Evolutionary conservation across 805 yeast genomes (phyloP).

Genomic region (Candida maris): DNA sequence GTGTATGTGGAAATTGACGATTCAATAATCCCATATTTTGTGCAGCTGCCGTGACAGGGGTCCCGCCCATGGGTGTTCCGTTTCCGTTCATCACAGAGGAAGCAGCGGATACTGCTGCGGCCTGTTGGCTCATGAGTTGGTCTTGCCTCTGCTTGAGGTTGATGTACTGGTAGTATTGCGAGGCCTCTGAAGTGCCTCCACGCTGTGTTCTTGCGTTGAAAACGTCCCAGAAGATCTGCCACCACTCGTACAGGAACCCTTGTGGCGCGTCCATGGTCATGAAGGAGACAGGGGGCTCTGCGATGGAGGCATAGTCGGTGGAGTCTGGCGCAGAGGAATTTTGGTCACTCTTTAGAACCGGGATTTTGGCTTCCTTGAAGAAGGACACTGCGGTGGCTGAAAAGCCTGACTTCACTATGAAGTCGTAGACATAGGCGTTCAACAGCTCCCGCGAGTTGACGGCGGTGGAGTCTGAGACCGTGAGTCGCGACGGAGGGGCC

Average conservation of each 20-base stretch:
- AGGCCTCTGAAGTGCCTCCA: conserved; percentile 60
- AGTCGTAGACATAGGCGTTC: conserved; percentile 85
- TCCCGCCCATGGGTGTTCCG: conserved; percentile 11
- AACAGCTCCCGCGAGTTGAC: conserved; percentile 54
- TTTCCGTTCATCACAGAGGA: conserved; percentile 15
- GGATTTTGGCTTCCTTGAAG: conserved; percentile 72
- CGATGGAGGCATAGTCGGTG: conserved; percentile 10
- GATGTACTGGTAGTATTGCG: conserved; percentile 67
- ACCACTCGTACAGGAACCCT: conserved; percentile 90
- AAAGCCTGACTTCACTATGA: conserved; percentile 68
- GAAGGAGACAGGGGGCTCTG: conserved; percentile 46
- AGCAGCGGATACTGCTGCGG: conserved; percentile 20
- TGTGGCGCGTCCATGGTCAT: conserved; percentile 78
- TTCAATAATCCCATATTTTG: conserved; percentile 15
- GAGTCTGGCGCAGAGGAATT: conserved; percentile 7
- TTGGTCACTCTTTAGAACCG: conserved; percentile 35
- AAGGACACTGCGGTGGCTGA: conserved; percentile 71
- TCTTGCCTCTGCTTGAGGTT: conserved; percentile 57
- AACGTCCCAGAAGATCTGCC: conserved; percentile 95
- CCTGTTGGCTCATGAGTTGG: conserved; percentile 35
- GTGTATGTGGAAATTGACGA: conserved; percentile 15
- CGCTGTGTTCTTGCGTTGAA: conserved; percentile 75
- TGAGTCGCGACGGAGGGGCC: conserved; percentile 18
- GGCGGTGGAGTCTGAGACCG: conserved; percentile 43
- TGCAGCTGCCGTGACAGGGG: conserved; percentile 16